Evolutionary conservation across 768 basidiomycete genomes (phyloP), one percentile per base, ranked within the genome.

Genomic region (Phaeolepiota aurea): DNA sequence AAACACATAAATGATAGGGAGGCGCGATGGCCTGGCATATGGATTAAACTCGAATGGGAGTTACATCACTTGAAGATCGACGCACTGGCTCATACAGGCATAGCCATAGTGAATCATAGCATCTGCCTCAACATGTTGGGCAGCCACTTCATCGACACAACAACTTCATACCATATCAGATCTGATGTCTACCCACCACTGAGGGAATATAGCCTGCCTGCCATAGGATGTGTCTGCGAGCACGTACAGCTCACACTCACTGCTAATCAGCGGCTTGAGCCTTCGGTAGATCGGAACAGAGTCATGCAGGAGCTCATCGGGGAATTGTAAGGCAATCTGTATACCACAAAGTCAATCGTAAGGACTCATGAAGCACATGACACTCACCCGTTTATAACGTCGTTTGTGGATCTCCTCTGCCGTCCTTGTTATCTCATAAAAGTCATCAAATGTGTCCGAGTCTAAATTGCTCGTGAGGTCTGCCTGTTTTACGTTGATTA

Each of bases 211-310:
- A 41, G 53, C 77, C 33, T 65, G 79, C 93, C 87, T 93, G 62
- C 93, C 96, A 59, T 97, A 97, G 3, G 93, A 94, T 15, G 93
- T 97, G 61, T 99, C 94, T 10, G 93, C 94, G n/a, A 97, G 71
- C 3, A 96, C 83, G 56, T 90, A 94, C 16, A 89, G 64, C 50
- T 93, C 84, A 38, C 65, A 65, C 15, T 58, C 59, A 13, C 38
- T 38, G 33, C 69, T 65, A 16, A 79, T 55, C 20, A 52, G 59
- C 1, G 54, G 54, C 53, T 82, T 86, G 23, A 99, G 69, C 3
- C 63, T 55, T 28, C 76, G 70, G 55, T 81, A 92, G 19, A 98
- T 81, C 2, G 81, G 79, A 12, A 97, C 92, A 1, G 90, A 90
- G 48, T 87, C 80, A 20, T 76, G 76, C 10, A 99, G 62, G 15